Percentiles rank a stretch among this genome's conserved stretches.
Conservation (phyloP, 140 eudicot species). For the Erigeron philadelphicus region DNA sequence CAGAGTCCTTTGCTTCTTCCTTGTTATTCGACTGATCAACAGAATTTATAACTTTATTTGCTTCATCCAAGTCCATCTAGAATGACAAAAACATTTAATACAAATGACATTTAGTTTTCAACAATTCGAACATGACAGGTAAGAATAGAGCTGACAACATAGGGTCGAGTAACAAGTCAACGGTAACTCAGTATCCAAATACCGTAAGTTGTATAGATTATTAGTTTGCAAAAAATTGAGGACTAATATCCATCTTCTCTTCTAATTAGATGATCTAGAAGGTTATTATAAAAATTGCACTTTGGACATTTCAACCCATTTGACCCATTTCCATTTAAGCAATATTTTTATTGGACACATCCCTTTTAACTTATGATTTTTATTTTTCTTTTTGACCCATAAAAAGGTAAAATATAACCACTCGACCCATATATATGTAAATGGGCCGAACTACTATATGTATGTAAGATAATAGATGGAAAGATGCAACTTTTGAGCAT, state of each 20-base stretch:
- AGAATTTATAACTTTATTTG: not conserved
- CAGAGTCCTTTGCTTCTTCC: not conserved
- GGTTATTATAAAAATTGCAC: not conserved
- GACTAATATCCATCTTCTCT: not conserved
- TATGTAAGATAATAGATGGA: slow-evolving; percentile 38
- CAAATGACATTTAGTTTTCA: slow-evolving; percentile 57
- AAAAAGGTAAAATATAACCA: not conserved
- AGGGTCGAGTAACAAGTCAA: not conserved
- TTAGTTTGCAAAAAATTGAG: not conserved
- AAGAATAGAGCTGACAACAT: slow-evolving; percentile 18
- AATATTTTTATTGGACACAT: not conserved
- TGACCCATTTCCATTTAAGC: not conserved
- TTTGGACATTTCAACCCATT: not conserved
- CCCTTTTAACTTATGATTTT: no score
- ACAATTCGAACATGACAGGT: slow-evolving; percentile 37
- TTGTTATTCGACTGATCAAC: not conserved
- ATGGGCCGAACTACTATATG: slow-evolving; percentile 12
- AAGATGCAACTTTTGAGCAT: slow-evolving; percentile 36
- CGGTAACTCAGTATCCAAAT: not conserved
- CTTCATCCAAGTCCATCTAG: slow-evolving; percentile 48
- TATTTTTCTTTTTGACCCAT: no score
- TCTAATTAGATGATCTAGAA: not conserved
- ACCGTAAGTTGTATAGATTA: not conserved
- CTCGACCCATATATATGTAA: not conserved
- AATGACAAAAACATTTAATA: slow-evolving; percentile 54